Conservation (phyloP, 2,329 filamentous ascomycete species). For the Eurotiales sp. region DNA sequence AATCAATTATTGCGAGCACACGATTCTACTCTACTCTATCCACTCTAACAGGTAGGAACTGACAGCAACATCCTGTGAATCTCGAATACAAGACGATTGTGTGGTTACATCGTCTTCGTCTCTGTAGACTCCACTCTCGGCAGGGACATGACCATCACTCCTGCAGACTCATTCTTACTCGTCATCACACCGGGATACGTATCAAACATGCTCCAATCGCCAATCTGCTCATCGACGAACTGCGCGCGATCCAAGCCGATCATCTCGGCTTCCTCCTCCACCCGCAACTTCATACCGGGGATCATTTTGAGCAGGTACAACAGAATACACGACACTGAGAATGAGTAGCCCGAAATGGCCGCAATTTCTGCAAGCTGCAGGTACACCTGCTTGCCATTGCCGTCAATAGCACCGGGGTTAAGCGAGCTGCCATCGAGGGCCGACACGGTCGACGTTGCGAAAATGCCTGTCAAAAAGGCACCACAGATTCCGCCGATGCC, state of each 20-base stretch:
- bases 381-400: constrained; percentile 53
- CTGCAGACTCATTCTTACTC: constrained; percentile 1
- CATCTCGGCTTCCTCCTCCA: constrained; percentile 54
- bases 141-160: not conserved
- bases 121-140: constrained; percentile 6
- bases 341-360: constrained; percentile 52
- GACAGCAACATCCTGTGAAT: too few relatives aligned
- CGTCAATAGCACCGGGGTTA: constrained; percentile 50
- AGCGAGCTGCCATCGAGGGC: constrained; percentile 49
- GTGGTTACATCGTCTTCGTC: not conserved
- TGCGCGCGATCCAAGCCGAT: constrained; percentile 53
- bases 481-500: constrained; percentile 57
- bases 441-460: constrained; percentile 44
- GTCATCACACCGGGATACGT: constrained; percentile 6
- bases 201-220: constrained; percentile 45
- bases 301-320: constrained; percentile 53
- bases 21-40: too few relatives aligned
- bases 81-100: too few relatives aligned
- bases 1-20: too few relatives aligned
- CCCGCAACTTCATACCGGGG: constrained; percentile 52
- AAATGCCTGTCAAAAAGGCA: constrained; percentile 56
- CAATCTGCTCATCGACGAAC: constrained; percentile 57
- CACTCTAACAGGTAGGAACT: too few relatives aligned
- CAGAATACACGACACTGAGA: constrained; percentile 50
- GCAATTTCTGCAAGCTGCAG: constrained; percentile 56